Evolutionary conservation across 169 alveolate species (phyloP).

Genomic region (Plasmodium reichenowi): DNA sequence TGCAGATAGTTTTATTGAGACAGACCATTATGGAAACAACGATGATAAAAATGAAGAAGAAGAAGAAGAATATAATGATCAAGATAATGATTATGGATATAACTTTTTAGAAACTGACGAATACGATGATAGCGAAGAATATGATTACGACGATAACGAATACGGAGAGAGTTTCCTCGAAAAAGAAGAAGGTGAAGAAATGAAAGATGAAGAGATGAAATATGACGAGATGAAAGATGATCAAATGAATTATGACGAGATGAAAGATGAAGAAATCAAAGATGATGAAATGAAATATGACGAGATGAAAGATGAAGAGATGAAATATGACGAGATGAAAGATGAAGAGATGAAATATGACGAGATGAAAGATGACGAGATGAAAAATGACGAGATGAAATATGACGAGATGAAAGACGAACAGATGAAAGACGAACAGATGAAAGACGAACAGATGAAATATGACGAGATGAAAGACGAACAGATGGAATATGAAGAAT

Average conservation of each 20-base stretch:
- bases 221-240: not conserved
- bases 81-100: slow-evolving; percentile 8
- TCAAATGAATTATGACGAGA: not conserved
- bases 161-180: slow-evolving; percentile 41
- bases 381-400: not conserved
- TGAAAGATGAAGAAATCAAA: not conserved
- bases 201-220: slow-evolving; percentile 2
- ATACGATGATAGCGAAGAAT: slow-evolving; percentile 25
- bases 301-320: slow-evolving; percentile 1
- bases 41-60: not conserved
- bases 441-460: not conserved
- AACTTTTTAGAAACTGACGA: slow-evolving; percentile 48
- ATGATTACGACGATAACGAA: slow-evolving; percentile 16
- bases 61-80: slow-evolving; percentile 15
- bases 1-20: not conserved
- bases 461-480: not conserved
- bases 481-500: not conserved
- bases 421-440: slow-evolving; percentile 18
- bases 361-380: not conserved
- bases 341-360: slow-evolving; percentile 2
- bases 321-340: no score
- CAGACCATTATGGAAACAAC: not conserved
- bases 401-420: not conserved
- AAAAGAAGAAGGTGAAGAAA: slow-evolving; percentile 8
- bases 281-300: not conserved